Conservation (phyloP, 306 rosid species). For the Vigna reflexopilosa region DNA sequence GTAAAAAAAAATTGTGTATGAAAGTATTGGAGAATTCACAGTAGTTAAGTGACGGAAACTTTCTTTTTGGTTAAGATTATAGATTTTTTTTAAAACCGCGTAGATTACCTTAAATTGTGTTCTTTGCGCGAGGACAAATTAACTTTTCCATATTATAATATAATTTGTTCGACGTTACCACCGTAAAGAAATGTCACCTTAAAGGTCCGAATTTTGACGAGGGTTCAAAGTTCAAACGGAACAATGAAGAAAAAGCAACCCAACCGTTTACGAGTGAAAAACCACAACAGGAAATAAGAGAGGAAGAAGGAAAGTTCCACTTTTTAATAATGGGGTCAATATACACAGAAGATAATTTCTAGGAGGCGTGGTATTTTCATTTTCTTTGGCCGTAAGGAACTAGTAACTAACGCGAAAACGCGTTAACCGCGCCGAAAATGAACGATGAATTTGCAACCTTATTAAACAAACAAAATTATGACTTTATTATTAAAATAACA, state of each 20-base stretch:
- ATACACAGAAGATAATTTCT: not conserved
- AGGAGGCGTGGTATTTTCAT: constrained; percentile 4
- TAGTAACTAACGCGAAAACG: constrained; percentile 55
- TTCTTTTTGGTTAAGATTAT: not conserved
- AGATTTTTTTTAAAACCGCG: not conserved
- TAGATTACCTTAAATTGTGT: not conserved
- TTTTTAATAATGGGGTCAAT: constrained; percentile 28
- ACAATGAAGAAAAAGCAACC: not conserved
- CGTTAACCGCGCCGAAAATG: constrained; percentile 50
- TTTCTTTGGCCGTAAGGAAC: constrained; percentile 45
- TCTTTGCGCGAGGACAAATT: not conserved
- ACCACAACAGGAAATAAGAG: not conserved
- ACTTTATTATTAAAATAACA: constrained; percentile 22
- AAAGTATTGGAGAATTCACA: too few species aligned
- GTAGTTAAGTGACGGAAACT: not conserved
- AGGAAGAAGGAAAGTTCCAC: not conserved
- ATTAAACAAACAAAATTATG: constrained; percentile 8
- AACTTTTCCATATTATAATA: too few species aligned
- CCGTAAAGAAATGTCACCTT: not conserved
- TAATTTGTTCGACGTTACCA: not conserved
- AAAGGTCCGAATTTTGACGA: not conserved
- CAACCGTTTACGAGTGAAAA: not conserved
- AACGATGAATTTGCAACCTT: constrained; percentile 29
- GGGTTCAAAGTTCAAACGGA: not conserved
- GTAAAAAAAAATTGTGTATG: too few species aligned